Evolutionary conservation across 2,329 filamentous ascomycete genomes (phyloP).

Genomic region (Phyllosticta citribraziliensis): DNA sequence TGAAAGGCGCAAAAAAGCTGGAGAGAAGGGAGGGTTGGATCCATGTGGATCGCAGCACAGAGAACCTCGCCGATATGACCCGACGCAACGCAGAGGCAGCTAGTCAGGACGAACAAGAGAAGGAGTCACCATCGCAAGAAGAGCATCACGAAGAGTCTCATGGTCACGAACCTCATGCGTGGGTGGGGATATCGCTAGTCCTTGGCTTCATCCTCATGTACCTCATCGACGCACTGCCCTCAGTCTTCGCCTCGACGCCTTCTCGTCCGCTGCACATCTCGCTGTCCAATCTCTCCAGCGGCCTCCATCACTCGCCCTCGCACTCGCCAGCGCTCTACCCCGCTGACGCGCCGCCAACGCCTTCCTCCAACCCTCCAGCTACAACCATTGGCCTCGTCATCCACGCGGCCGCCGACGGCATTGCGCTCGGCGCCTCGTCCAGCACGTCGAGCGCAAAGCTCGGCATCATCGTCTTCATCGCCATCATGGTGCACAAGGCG

Average conservation of each 20-base stretch:
- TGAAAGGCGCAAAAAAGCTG: neutral
- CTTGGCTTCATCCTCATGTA: constrained; percentile 95
- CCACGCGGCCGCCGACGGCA: constrained; percentile 88
- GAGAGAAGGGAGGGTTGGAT: neutral
- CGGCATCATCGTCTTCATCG: constrained; percentile 85
- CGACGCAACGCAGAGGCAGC: neutral
- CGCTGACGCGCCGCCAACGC: constrained; percentile 16
- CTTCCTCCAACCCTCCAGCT: constrained; percentile 27
- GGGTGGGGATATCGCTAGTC: constrained; percentile 78
- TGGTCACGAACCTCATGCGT: constrained; percentile 52
- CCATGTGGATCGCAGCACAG: neutral
- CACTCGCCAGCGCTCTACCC: constrained; percentile 17
- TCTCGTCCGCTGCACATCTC: constrained; percentile 76
- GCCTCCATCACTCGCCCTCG: constrained; percentile 31
- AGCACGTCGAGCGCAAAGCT: constrained; percentile 51
- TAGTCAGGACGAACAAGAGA: constrained; percentile 20
- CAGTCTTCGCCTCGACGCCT: constrained; percentile 41
- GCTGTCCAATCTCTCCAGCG: constrained; percentile 64
- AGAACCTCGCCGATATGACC: too few relatives aligned
- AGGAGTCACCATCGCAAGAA: constrained; percentile 17
- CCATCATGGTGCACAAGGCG: constrained; percentile 96
- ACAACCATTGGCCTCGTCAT: constrained; percentile 90
- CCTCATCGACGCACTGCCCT: constrained; percentile 57
- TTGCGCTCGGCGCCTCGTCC: constrained; percentile 83
- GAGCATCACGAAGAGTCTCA: constrained; percentile 33